These are phyloP conservation scores for Nicotiana undulata DNA, from an alignment of 257 asterid genomes.

Conservation along the genomic window DNA sequence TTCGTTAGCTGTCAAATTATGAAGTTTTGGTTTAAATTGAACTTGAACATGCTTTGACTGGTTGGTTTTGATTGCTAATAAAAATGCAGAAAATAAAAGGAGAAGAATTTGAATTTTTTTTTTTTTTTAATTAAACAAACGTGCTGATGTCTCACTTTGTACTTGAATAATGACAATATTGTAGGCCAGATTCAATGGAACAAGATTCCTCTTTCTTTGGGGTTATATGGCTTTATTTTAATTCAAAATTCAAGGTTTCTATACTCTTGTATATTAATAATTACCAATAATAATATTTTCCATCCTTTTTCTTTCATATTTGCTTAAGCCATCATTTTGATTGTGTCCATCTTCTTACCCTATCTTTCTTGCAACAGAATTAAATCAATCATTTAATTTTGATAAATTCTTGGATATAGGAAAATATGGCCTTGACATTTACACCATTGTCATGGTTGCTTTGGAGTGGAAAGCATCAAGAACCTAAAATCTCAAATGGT, in stretches of 20 bases:
- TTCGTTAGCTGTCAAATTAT: not conserved
- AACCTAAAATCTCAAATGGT: slow-evolving; percentile 20
- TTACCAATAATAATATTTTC: not conserved
- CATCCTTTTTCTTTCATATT: not conserved
- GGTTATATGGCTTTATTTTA: not conserved
- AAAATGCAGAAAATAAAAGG: not conserved
- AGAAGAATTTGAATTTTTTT: not conserved
- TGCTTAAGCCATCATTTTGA: not conserved
- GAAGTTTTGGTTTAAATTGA: not conserved
- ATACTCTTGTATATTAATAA: not conserved
- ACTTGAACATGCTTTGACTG: not conserved
- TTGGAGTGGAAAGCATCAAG: slow-evolving; percentile 35
- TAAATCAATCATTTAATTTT: not conserved
- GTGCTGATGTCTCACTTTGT: not conserved
- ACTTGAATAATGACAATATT: not conserved
- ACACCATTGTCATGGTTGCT: slow-evolving; percentile 29
- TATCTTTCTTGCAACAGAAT: slow-evolving; percentile 3
- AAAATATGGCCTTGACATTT: slow-evolving; percentile 30
- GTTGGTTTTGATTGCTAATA: not conserved
- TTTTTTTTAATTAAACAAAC: not conserved
- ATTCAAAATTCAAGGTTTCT: not conserved
- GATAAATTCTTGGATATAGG: slow-evolving; percentile 4
- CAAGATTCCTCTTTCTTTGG: not conserved
- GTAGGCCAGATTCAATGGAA: slow-evolving; percentile 2
- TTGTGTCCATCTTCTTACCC: not conserved